Evolutionary conservation across 148 eudicot species (phyloP), one percentile per base, ranked within the genome.

Genomic region (Selenicereus undatus): DNA sequence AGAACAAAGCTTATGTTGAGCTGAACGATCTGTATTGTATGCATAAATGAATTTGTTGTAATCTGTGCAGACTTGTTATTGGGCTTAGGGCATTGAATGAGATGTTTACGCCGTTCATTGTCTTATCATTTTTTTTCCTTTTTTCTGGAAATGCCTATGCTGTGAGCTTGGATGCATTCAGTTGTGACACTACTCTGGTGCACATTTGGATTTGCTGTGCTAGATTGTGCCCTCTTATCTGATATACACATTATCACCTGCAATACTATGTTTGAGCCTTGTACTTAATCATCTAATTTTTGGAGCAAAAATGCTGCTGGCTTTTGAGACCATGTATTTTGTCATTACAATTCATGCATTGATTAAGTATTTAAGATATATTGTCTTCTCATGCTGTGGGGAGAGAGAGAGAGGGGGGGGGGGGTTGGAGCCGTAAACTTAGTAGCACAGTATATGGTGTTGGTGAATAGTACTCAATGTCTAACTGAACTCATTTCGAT

Each of bases 381-480:
- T 0, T 27, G 30, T 27, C 16, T 27, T 29, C 35, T 12, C 22
- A 27, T 27, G 35, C 5, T 24, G 30, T 24, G 1, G 2, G 27
- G 7, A 66, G 8, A 45, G 42, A 62, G 50, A 45, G 29, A n/a
- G 45, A 32, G 50, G 69, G 10, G 66, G 1, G 71, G 51, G 27
- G 9, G 26, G 71, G 1, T 11, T 3, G 32, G 32, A n/a, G 35
- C 39, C 22, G 56, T 36, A 26, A 27, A 66, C 4, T 30, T 35
- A 62, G 58, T 18, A 27, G 81, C 75, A 73, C 22, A 45, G 73
- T 84, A 20, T 39, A 35, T 77, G 70, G 11, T 80, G 65, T 76
- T 76, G 54, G 29, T 74, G 50, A 20, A 22, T 48, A 39, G 13
- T 26, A 39, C 32, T 35, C 24, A 32, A 22, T 8, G 26, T 70